Evolutionary conservation across 768 basidiomycete genomes (phyloP), one percentile per base, ranked within the genome.

Genomic region (Tremella yokohamensis): DNA sequence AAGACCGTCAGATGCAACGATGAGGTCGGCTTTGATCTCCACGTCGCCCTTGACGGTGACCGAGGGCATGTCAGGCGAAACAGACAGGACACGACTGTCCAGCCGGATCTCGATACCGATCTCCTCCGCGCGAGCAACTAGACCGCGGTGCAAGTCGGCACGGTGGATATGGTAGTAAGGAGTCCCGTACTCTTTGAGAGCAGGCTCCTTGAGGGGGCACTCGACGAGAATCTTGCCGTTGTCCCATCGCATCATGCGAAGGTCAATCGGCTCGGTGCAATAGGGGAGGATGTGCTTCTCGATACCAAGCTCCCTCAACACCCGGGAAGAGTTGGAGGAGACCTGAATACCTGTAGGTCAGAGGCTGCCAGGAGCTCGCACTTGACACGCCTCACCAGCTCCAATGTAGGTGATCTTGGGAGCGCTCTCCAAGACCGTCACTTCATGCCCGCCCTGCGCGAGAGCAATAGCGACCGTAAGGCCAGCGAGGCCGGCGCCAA

Each of bases 171-270:
- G 44, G 44, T 45, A 45, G 44, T 45, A 45, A 11, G 44, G 44
- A 1, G 44, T 45, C 1, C 44, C 44, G 9, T 45, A 45, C 44
- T 45, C 44, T 45, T 45, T 45, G 11, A 45, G 44, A 45, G 44
- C 44, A 45, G 44, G 44, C 22, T 45, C 44, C 44, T 45, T 45
- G 18, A 45, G 22, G 1, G 44, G 44, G 44, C 44, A 45, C n/a
- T 45, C 44, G 44, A 45, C 44, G 1, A 45, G 44, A 9, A 45
- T 45, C 44, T 45, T 3, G 1, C 44, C 44, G 44, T 45, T 45
- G 44, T 45, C 44, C 44, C 44, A 45, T 24, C 44, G 44, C 44
- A 45, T 45, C 44, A 45, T 45, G 44, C 44, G 44, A 16, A 45
- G 44, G 44, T 45, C 44, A 16, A 45, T 45, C 1, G 44, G 44